Evolutionary conservation across 1,284 basidiomycete species (phyloP).

Genomic region (Leccinum solheimii): DNA sequence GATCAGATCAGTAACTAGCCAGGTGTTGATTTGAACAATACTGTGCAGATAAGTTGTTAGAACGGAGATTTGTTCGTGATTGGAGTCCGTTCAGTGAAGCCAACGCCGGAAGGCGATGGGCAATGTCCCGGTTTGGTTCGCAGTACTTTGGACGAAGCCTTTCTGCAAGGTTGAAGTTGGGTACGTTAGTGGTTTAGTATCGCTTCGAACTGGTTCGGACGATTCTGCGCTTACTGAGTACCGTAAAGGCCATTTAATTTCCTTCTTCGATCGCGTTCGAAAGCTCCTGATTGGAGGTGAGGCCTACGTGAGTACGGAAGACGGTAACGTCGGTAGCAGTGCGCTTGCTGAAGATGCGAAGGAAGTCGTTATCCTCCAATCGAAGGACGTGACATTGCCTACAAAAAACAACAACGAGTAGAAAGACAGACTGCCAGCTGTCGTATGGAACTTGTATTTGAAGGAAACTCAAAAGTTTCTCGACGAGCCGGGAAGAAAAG

Average conservation of each 20-base stretch:
- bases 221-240: background rate
- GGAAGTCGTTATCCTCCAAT: background rate
- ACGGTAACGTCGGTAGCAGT: background rate
- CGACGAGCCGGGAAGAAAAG: background rate
- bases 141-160: background rate
- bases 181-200: background rate
- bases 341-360: background rate
- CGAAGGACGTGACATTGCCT: background rate
- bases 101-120: background rate
- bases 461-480: background rate
- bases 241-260: background rate
- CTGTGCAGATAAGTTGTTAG: background rate
- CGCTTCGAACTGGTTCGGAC: background rate
- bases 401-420: background rate
- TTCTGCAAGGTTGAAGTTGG: background rate
- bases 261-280: background rate
- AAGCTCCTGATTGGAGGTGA: background rate
- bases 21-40: background rate
- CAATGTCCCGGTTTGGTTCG: constrained; percentile 11
- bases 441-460: background rate
- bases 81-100: background rate
- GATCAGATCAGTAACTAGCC: background rate
- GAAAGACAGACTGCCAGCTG: background rate
- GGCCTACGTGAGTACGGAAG: background rate
- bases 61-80: background rate